Evolutionary conservation across 2,329 filamentous ascomycete genomes (phyloP), one percentile per base, ranked within the genome.

Genomic region (Alternaria ethzedia): DNA sequence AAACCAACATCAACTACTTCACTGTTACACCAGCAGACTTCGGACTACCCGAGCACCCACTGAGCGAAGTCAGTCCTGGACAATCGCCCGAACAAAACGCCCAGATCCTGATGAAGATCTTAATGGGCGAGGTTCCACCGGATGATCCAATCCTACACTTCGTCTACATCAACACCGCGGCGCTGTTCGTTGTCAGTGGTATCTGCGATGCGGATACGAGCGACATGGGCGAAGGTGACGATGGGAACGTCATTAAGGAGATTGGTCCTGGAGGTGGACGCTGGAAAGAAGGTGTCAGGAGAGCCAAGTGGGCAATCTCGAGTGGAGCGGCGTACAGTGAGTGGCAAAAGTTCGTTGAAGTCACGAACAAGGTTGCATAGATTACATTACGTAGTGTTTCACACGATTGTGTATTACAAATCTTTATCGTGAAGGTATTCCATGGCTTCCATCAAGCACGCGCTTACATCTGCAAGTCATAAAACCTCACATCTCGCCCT

Each of bases 221-320:
- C 76, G 83, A 88, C 75, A 93, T 96, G 91, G 93, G 92, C 1
- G 82, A 86, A 50, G 92, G 90, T 1, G 93, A 97, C 72, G 91
- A 95, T 73, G 92, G 93, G 0, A 85, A 90, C 45, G 93, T 97
- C 50, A 87, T 97, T 66, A 88, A 83, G 15, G 94, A 98, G 78
- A 85, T 91, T 51, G 95, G 96, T 0, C 94, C 94, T 6, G 94
- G 91, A 11, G 92, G 92, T 13, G 88, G 92, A 61, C 87, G 95
- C 74, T 99, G 96, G 96, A 99, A 97, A 83, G 95, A 97, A 78
- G 96, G 95, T 56, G 88, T 97, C 13, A 86, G 95, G 72, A 87
- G 93, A 77, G 96, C 96, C 15, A 89, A 91, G 72, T 96, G 93
- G 92, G 93, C 93, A 11, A 87, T 99, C 51, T 88, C 90, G 80